Evolutionary conservation across 176 grass and related monocot species (phyloP).

Genomic region (Dactylis glomerata): DNA sequence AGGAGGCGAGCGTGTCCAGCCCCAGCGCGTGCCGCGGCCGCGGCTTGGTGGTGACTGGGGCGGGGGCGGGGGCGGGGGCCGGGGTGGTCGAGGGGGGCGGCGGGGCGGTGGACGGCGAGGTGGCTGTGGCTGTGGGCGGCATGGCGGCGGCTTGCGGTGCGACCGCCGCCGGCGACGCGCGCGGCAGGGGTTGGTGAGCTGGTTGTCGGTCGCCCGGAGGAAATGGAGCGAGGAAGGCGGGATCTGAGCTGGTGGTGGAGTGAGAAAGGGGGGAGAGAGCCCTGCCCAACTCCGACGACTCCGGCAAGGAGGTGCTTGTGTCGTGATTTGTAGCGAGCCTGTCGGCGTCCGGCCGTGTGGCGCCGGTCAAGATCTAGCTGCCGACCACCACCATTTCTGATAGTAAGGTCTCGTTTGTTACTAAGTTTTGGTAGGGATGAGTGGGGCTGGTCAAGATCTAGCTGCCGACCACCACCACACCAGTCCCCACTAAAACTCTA

Average conservation of each 20-base stretch:
- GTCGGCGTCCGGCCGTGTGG: constrained; percentile 13
- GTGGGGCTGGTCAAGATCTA: constrained; percentile 11
- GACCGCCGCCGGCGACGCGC: neutral
- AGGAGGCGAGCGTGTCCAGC: neutral
- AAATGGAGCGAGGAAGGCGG: neutral
- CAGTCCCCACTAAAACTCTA: too few species aligned
- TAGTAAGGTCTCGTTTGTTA: too few species aligned
- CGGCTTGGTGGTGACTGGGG: neutral
- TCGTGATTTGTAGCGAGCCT: neutral
- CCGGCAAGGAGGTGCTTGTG: neutral
- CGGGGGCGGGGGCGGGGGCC: neutral
- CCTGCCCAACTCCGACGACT: constrained; percentile 14
- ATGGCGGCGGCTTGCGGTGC: constrained; percentile 18
- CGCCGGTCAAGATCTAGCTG: constrained; percentile 6
- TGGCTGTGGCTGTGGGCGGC: neutral
- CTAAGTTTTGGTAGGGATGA: too few species aligned
- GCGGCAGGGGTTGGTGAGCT: neutral
- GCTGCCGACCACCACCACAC: neutral
- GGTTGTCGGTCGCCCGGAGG: neutral
- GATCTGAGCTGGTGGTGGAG: neutral
- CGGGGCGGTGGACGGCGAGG: neutral
- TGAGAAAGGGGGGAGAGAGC: neutral
- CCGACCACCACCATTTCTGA: neutral
- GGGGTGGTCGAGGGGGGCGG: neutral
- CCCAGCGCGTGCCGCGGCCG: neutral